Percentiles rank a stretch among this genome's conserved stretches.
Conservation (phyloP, 352 stramenopile species). For the Pythium monospermum region DNA sequence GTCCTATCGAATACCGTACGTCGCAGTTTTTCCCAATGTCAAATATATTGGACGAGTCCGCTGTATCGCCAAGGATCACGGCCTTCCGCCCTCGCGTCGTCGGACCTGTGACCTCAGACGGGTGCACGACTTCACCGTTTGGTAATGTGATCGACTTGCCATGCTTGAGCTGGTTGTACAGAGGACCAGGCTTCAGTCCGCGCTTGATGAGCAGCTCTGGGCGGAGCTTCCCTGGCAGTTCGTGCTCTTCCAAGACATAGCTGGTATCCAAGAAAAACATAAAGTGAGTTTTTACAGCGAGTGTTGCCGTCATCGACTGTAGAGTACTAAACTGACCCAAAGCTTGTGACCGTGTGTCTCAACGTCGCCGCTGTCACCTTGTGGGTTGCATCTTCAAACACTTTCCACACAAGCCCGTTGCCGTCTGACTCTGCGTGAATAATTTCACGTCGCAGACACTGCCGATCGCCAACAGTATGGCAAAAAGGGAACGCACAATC, state of each 20-base stretch:
- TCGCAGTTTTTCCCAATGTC: conserved; percentile 74
- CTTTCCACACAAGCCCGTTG: conserved; percentile 59
- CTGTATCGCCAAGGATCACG: conserved; percentile 73
- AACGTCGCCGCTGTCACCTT: conserved; percentile 56
- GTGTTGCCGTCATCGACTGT: too few relatives aligned
- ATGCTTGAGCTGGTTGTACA: conserved; percentile 88
- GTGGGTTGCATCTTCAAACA: conserved; percentile 63
- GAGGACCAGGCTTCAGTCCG: conserved; percentile 82
- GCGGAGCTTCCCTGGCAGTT: conserved; percentile 80
- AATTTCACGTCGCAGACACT: conserved; percentile 47
- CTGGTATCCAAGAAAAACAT: conserved; percentile 21
- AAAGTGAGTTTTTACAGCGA: not conserved
- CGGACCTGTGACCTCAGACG: conserved; percentile 69
- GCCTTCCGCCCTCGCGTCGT: conserved; percentile 61
- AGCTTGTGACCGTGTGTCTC: conserved; percentile 78
- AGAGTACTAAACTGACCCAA: conserved; percentile 44
- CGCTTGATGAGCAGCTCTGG: conserved; percentile 69
- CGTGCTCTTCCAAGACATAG: conserved; percentile 77
- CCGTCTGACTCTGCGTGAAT: conserved; percentile 56
- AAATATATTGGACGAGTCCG: conserved; percentile 68
- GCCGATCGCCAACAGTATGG: not conserved
- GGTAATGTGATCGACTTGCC: conserved; percentile 81
- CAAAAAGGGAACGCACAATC: too few relatives aligned
- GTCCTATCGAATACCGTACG: conserved; percentile 25
- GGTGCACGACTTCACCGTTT: conserved; percentile 65